These are phyloP conservation scores for Solanum etuberosum DNA, from an alignment of 257 asterid species.

Conservation along the genomic window DNA sequence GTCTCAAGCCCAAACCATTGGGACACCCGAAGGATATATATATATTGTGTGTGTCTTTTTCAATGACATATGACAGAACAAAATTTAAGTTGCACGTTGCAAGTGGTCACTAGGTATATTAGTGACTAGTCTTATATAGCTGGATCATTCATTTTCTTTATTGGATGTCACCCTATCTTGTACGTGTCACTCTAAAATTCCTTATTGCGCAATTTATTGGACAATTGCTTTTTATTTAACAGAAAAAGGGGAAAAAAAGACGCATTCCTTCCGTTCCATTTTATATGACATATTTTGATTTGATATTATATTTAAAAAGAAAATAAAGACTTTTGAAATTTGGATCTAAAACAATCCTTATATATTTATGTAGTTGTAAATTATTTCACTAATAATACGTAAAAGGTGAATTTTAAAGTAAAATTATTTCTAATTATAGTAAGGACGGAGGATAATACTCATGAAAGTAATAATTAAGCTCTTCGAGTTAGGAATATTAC, in stretches of 20 bases:
- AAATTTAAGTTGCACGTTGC: not conserved
- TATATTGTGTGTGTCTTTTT: not conserved
- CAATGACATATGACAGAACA: not conserved
- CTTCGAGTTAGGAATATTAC: not conserved
- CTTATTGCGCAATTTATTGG: not conserved
- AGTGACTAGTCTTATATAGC: not conserved
- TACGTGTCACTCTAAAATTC: not conserved
- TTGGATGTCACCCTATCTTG: not conserved
- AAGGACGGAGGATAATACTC: not conserved
- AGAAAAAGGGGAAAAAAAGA: not conserved
- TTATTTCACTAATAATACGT: rapidly evolving
- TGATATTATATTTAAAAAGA: too few species aligned
- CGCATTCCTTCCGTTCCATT: too few species aligned
- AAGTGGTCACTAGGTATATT: not conserved
- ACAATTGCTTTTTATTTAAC: not conserved
- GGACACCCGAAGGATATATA: too few species aligned
- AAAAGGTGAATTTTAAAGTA: too few species aligned
- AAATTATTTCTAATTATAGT: too few species aligned
- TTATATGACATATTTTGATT: too few species aligned
- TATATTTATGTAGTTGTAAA: too few species aligned
- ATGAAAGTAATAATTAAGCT: not conserved
- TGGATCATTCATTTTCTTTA: not conserved
- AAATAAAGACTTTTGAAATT: too few species aligned
- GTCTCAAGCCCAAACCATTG: too few species aligned
- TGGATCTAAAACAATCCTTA: too few species aligned